These are phyloP conservation scores for Neoconidiobolus thromboides DNA, from an alignment of 371 early-diverging fungal genomes.

Conservation along the genomic window DNA sequence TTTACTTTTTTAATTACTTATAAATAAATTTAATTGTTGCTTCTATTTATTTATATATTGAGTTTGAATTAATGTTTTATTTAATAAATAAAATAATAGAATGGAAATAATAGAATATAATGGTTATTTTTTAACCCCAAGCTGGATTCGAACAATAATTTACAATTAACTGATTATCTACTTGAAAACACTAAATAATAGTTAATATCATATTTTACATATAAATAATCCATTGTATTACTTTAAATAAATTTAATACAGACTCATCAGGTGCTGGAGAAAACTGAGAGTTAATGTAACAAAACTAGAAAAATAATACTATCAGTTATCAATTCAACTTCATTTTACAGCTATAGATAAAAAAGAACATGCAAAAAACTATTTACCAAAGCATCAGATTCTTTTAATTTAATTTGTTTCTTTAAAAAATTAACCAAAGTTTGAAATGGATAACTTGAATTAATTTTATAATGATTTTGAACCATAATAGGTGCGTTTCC, in stretches of 20 bases:
- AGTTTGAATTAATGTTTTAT: not conserved
- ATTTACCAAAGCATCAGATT: constrained; percentile 55
- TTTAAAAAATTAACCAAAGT: constrained; percentile 66
- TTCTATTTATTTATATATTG: not conserved
- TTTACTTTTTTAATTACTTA: not conserved
- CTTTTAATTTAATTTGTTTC: constrained; percentile 55
- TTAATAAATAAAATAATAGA: not conserved
- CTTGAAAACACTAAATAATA: constrained; percentile 4
- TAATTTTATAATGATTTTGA: constrained; percentile 63
- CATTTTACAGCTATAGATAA: not conserved
- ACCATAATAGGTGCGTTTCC: constrained; percentile 87
- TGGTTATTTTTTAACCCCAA: constrained; percentile 1
- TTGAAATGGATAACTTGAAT: constrained; percentile 59
- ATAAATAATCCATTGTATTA: not conserved
- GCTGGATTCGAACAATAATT: constrained; percentile 4
- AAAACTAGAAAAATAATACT: not conserved
- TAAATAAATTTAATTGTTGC: not conserved
- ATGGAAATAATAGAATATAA: not conserved
- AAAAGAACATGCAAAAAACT: not conserved
- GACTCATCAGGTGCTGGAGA: not conserved
- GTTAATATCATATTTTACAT: not conserved
- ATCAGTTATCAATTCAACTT: not conserved
- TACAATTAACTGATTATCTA: constrained; percentile 2
- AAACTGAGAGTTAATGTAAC: not conserved
- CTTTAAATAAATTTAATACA: constrained; percentile 2